Conservation (phyloP, 2,329 filamentous ascomycete species). For the Didymella keratinophila region DNA sequence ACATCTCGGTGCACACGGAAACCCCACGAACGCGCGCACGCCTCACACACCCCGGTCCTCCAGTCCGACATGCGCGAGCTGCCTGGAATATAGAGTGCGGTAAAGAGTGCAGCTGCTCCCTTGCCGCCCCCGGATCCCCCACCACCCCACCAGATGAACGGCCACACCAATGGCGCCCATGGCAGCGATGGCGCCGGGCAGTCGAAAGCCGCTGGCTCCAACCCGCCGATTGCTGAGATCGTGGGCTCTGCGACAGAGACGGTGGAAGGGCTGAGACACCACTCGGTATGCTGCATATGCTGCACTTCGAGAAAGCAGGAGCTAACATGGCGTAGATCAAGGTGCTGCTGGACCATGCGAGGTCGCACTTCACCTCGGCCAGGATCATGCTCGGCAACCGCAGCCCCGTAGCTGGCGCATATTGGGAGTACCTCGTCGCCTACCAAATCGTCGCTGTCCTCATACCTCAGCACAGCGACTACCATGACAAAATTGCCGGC, state of each 20-base stretch:
- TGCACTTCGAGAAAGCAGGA: neutral
- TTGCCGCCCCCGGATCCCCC: slow-evolving; percentile 41
- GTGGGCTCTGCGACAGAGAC: slow-evolving; percentile 50
- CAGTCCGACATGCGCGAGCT: slow-evolving; percentile 37
- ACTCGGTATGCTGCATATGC: slow-evolving; percentile 35
- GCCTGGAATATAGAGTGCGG: slow-evolving; percentile 35
- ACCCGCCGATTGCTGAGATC: slow-evolving; percentile 55
- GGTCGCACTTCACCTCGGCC: slow-evolving; percentile 58
- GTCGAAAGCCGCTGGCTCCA: slow-evolving; percentile 32
- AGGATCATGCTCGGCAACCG: slow-evolving; percentile 57
- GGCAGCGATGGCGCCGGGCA: slow-evolving; percentile 35
- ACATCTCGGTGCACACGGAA: slow-evolving; percentile 9
- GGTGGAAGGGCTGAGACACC: slow-evolving; percentile 39
- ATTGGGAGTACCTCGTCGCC: slow-evolving; percentile 84
- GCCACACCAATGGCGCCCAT: slow-evolving; percentile 36
- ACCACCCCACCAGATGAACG: slow-evolving; percentile 42
- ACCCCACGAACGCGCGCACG: slow-evolving; percentile 20
- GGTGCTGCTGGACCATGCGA: slow-evolving; percentile 53
- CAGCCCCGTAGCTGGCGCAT: slow-evolving; percentile 73
- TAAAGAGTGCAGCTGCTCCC: slow-evolving; percentile 52
- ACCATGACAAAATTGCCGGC: slow-evolving; percentile 65
- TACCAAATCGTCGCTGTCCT: slow-evolving; percentile 79
- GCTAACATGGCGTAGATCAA: slow-evolving; percentile 47
- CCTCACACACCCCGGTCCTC: slow-evolving; percentile 10
- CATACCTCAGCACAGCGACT: slow-evolving; percentile 80